These are phyloP conservation scores for Fusarium proliferatum DNA, from an alignment of 2,329 filamentous ascomycete species.

Conservation along the genomic window DNA sequence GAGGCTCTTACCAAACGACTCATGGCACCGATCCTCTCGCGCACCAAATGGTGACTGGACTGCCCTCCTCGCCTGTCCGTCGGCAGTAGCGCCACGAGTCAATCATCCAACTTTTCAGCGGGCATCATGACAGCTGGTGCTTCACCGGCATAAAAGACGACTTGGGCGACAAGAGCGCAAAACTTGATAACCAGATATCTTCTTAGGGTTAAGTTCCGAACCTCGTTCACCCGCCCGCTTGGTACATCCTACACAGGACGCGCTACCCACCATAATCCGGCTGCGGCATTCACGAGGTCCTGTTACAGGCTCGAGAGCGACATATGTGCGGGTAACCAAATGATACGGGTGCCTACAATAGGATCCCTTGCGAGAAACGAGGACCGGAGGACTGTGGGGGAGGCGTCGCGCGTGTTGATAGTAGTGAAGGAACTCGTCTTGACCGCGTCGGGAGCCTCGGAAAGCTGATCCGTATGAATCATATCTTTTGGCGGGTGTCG, in stretches of 20 bases:
- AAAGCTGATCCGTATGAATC: constrained; percentile 33
- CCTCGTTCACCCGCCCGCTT: constrained; percentile 67
- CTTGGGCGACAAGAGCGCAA: constrained; percentile 78
- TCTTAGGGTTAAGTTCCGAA: constrained; percentile 99
- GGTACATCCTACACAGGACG: constrained; percentile 51
- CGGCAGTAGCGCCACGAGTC: constrained; percentile 47
- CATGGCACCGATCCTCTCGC: constrained; percentile 75
- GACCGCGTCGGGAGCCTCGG: constrained; percentile 28
- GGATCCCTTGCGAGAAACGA: constrained; percentile 77
- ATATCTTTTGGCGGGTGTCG: constrained; percentile 3
- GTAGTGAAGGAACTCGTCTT: constrained; percentile 59
- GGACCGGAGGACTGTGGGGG: constrained; percentile 82
- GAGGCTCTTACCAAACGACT: constrained; percentile 82
- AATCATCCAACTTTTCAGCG: constrained; percentile 63
- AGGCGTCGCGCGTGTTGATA: constrained; percentile 72
- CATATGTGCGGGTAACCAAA: constrained; percentile 58
- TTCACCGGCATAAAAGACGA: constrained; percentile 70
- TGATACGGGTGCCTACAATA: constrained; percentile 56
- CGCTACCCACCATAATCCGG: constrained; percentile 53
- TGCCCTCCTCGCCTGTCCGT: constrained; percentile 62
- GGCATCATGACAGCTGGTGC: constrained; percentile 48
- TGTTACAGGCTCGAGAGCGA: constrained; percentile 71
- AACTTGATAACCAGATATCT: constrained; percentile 74
- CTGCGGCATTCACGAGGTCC: constrained; percentile 62
- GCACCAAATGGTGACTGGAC: constrained; percentile 67